Percentiles rank a stretch among this genome's conserved stretches.
phyloP scores from a whole-genome alignment of 345 rosid genomes.

The Dovyalis caffra region DNA sequence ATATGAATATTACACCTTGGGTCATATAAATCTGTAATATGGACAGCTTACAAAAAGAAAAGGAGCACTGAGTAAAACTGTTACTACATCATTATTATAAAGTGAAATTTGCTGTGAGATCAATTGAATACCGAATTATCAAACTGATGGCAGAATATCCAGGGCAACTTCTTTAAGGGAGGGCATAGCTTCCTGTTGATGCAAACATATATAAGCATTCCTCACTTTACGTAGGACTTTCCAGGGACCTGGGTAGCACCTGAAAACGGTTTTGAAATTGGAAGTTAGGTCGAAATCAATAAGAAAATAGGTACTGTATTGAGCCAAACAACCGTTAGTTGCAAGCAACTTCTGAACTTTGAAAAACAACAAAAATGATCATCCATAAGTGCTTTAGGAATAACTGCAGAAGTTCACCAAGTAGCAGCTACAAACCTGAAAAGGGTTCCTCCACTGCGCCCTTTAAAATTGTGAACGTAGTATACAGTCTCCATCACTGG shows the following conservation, averaged over 20 bases:
- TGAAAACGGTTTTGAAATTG: constrained; percentile 10
- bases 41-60: no score
- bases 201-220: constrained; percentile 45
- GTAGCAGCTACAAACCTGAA: constrained; percentile 54
- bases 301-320: not conserved
- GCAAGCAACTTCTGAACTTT: not conserved
- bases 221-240: constrained; percentile 63
- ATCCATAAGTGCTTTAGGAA: no score
- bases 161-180: constrained; percentile 90
- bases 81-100: no score
- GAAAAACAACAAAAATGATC: no score
- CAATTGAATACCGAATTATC: constrained; percentile 17
- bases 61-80: no score
- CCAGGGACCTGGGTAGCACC: constrained; percentile 97
- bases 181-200: constrained; percentile 81
- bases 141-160: constrained; percentile 70
- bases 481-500: constrained; percentile 88
- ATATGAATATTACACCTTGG: no score
- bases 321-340: not conserved
- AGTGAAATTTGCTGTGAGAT: no score
- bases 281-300: not conserved
- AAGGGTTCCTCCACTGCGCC: constrained; percentile 77
- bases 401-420: no score
- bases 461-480: constrained; percentile 93
- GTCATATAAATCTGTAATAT: no score